These are phyloP conservation scores for Thalassiosira ordinaria DNA, from an alignment of 352 stramenopile genomes.

Conservation along the genomic window DNA sequence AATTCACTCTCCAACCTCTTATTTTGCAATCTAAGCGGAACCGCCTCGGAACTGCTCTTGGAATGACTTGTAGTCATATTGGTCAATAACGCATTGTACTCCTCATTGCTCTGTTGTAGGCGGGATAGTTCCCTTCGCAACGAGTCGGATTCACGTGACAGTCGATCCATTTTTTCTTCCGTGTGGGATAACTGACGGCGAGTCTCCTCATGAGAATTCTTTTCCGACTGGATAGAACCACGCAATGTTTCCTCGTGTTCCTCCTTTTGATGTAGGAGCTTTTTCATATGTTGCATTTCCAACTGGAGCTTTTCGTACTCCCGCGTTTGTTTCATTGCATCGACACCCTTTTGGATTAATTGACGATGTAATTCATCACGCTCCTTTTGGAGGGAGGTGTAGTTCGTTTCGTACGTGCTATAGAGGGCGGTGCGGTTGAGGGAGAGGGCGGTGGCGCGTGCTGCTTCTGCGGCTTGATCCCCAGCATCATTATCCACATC, in stretches of 20 bases:
- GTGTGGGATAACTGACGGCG: conserved; percentile 7
- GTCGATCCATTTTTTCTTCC: conserved; percentile 61
- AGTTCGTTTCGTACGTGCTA: conserved; percentile 49
- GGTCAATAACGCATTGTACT: conserved; percentile 53
- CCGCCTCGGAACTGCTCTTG: conserved; percentile 60
- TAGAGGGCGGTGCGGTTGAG: conserved; percentile 48
- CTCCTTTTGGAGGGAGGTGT: conserved; percentile 36
- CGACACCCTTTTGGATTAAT: neutral
- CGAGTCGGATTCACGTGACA: conserved; percentile 66
- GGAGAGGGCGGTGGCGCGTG: conserved; percentile 21
- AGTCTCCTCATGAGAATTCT: conserved; percentile 7
- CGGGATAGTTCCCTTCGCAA: conserved; percentile 41
- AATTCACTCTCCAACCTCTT: conserved; percentile 77
- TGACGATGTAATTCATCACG: conserved; percentile 30
- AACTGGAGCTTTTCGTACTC: conserved; percentile 13
- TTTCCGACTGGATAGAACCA: conserved; percentile 5
- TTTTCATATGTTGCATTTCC: conserved; percentile 22
- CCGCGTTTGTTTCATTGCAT: neutral
- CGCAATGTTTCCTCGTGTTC: neutral
- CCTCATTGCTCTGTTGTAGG: conserved; percentile 65
- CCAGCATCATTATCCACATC: neutral
- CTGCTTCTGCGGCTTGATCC: conserved; percentile 14
- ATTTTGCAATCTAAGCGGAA: conserved; percentile 71
- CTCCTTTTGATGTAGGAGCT: neutral
- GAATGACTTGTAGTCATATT: conserved; percentile 63